Evolutionary conservation across 345 rosid species (phyloP).

Genomic region (Eutrema japonicum): DNA sequence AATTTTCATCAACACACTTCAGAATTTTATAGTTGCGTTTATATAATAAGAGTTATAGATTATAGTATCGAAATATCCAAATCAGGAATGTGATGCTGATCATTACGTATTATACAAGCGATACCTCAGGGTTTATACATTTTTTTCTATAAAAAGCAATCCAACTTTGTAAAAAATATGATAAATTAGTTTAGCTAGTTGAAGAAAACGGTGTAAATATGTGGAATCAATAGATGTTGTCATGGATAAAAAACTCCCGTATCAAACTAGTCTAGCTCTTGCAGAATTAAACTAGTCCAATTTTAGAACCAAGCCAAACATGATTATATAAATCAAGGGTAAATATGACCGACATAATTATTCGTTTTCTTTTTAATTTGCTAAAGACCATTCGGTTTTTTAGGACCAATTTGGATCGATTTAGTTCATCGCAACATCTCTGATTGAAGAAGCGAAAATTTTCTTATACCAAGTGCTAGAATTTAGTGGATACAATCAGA

Average conservation of each 20-base stretch:
- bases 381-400: neutral
- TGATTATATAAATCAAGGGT: neutral
- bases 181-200: neutral
- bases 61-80: conserved; percentile 40
- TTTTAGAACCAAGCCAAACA: neutral
- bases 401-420: neutral
- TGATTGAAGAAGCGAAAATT: too few species aligned
- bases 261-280: neutral
- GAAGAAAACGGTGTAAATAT: neutral
- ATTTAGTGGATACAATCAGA: neutral
- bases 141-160: conserved; percentile 19
- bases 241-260: neutral
- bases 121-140: conserved; percentile 6
- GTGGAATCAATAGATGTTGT: neutral
- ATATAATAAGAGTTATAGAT: conserved; percentile 33
- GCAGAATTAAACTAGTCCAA: neutral
- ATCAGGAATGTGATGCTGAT: conserved; percentile 45
- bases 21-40: conserved; percentile 29
- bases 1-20: conserved; percentile 27
- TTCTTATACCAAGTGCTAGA: too few species aligned
- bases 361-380: too few species aligned
- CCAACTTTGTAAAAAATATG: conserved; percentile 7
- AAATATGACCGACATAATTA: neutral
- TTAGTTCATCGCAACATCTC: neutral
- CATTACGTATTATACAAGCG: conserved; percentile 35